Percentiles rank a stretch among this genome's conserved stretches.
phyloP scores from a whole-genome alignment of 31 red algal species.

The Endocladia muricata region DNA sequence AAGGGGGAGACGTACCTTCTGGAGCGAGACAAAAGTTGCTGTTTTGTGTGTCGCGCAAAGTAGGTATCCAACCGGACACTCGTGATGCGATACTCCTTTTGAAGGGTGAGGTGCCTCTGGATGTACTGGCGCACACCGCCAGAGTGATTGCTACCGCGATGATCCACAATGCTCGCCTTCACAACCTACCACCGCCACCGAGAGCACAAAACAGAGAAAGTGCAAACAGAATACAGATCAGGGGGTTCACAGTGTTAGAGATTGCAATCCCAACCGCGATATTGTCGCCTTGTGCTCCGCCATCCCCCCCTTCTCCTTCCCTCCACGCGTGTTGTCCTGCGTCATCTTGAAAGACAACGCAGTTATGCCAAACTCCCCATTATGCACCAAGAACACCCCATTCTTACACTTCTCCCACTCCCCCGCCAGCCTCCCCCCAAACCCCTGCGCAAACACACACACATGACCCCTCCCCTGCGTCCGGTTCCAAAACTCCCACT shows the following conservation, averaged over 20 bases:
- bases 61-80: constrained; percentile 48
- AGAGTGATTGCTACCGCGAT: constrained; percentile 61
- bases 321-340: too few species aligned
- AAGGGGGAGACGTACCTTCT: constrained; percentile 31
- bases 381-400: constrained; percentile 72
- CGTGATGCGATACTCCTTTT: constrained; percentile 58
- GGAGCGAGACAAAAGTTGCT: constrained; percentile 57
- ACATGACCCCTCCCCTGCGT: constrained; percentile 49
- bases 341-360: too few species aligned
- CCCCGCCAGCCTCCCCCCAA: constrained; percentile 42
- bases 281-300: too few species aligned
- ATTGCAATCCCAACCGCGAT: too few species aligned
- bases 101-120: constrained; percentile 1
- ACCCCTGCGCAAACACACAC: constrained; percentile 60
- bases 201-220: too few species aligned
- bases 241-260: too few species aligned
- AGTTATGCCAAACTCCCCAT: constrained; percentile 71
- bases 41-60: constrained; percentile 40
- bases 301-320: too few species aligned
- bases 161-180: constrained; percentile 29
- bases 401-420: constrained; percentile 52
- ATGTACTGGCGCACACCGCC: constrained; percentile 66
- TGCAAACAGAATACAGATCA: too few species aligned
- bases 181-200: constrained; percentile 20
- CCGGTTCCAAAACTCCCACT: constrained; percentile 41